Evolutionary conservation across 2,329 filamentous ascomycete species (phyloP), one percentile per base, ranked within the genome.

Genomic region (Fusarium sp.): DNA sequence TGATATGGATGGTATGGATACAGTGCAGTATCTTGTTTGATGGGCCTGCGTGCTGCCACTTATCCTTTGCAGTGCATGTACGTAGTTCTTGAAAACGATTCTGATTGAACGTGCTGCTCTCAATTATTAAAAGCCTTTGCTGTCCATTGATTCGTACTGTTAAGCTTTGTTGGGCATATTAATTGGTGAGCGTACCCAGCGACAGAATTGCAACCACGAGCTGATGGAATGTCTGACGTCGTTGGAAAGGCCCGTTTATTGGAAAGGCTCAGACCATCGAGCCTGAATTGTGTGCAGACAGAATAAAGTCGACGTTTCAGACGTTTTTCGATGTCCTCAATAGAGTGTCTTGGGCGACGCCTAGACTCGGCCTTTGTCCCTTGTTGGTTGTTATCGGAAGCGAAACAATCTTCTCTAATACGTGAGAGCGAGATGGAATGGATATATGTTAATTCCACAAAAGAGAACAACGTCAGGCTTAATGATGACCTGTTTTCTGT

Each of bases 161-260:
- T 20, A 53, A 38, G 20, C 23, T 57, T 57, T 45, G 11, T 28
- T 62, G 31, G n/a, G 26, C 30, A n/a, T 42, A 40, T 28, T 34
- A 20, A 34, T 42, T 44, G 49, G 20, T 28, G n/a, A 18, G 33
- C 23, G 34, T 38, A 31, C n/a, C n/a, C 10, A 23, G 15, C 20
- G 18, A 49, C 31, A 23, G 15, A 23, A 49, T 12, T 49, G n/a
- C 36, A 30, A 10, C 47, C 34, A 51, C 23, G 33, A 51, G 12
- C 34, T 18, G 36, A 26, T 40, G 41, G 38, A 59, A 56, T 62
- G 23, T 58, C 44, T 69, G 65, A 63, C 67, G 49, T 64, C 20
- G 41, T 58, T 38, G 44, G 36, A 46, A 34, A 50, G 31, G 34
- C 41, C 49, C 53, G 62, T 57, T 54, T 69, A 60, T 56, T 63